Evolutionary conservation across 768 basidiomycete species (phyloP).

Genomic region (Mycena rosella): DNA sequence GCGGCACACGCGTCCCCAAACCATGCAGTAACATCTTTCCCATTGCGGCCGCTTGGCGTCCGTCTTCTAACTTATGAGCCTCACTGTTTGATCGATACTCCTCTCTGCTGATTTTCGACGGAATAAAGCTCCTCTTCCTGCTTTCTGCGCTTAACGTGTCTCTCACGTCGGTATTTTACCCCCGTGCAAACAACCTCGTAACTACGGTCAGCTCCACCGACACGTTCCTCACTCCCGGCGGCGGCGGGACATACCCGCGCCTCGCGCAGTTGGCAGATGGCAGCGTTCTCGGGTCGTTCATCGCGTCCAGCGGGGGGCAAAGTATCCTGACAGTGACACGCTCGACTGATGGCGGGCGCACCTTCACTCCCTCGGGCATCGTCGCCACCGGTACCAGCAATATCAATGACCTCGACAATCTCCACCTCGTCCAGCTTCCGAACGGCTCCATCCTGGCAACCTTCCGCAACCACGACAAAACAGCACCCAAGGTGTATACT

Average conservation of each 20-base stretch:
- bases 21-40: too few relatives aligned
- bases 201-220: constrained; percentile 25
- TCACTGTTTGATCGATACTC: too few relatives aligned
- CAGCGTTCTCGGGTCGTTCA: constrained; percentile 27
- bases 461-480: constrained; percentile 35
- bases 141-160: constrained; percentile 7
- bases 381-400: constrained; percentile 21
- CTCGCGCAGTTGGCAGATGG: constrained; percentile 32
- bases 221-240: not conserved
- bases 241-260: constrained; percentile 36
- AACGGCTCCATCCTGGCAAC: constrained; percentile 31
- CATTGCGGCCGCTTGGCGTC: too few relatives aligned
- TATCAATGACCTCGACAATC: constrained; percentile 36
- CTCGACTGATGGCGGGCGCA: constrained; percentile 33
- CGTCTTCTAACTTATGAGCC: too few relatives aligned
- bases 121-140: constrained; percentile 21
- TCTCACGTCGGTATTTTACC: not conserved
- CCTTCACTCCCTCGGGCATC: constrained; percentile 19
- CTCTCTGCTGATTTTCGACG: not conserved
- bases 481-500: constrained; percentile 3
- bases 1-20: too few relatives aligned
- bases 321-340: constrained; percentile 29
- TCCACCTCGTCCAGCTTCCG: constrained; percentile 24
- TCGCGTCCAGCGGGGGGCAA: constrained; percentile 13
- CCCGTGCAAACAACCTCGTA: constrained; percentile 28